Evolutionary conservation across 2,329 filamentous ascomycete genomes (phyloP).

Genomic region (Ophiocordyceps polyrhachis-furcata): DNA sequence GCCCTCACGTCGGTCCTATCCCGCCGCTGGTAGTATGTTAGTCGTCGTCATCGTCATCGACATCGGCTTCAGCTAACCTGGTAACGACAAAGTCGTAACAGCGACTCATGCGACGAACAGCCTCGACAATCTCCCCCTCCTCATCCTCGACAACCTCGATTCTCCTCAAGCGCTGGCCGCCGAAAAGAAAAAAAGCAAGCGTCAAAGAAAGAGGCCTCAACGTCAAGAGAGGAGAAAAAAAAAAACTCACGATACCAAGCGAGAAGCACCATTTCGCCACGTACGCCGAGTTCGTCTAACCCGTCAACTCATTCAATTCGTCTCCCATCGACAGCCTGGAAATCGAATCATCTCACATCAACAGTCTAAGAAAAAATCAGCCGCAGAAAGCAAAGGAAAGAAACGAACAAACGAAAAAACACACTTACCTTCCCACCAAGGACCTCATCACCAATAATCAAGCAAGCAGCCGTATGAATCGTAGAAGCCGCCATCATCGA

Average conservation of each 20-base stretch:
- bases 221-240: too few relatives aligned
- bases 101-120: constrained; percentile 67
- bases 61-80: constrained; percentile 22
- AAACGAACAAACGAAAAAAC: constrained; percentile 5
- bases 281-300: constrained; percentile 43
- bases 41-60: neutral
- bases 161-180: constrained; percentile 62
- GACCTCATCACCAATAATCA: constrained; percentile 96
- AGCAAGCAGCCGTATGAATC: constrained; percentile 76
- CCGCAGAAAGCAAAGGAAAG: neutral
- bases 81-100: constrained; percentile 92
- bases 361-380: constrained; percentile 13
- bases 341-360: constrained; percentile 20
- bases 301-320: constrained; percentile 8
- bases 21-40: constrained; percentile 40
- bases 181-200: too few relatives aligned
- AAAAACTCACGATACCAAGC: constrained; percentile 35
- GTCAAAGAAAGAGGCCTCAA: neutral
- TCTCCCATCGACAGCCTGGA: constrained; percentile 24
- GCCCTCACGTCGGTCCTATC: constrained; percentile 74
- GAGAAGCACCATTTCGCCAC: constrained; percentile 47
- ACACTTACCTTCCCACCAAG: constrained; percentile 88
- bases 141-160: constrained; percentile 91
- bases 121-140: constrained; percentile 76
- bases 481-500: constrained; percentile 27